phyloP scores from a whole-genome alignment of 176 grass and related monocot species.

The Aegilops umbellulata region DNA sequence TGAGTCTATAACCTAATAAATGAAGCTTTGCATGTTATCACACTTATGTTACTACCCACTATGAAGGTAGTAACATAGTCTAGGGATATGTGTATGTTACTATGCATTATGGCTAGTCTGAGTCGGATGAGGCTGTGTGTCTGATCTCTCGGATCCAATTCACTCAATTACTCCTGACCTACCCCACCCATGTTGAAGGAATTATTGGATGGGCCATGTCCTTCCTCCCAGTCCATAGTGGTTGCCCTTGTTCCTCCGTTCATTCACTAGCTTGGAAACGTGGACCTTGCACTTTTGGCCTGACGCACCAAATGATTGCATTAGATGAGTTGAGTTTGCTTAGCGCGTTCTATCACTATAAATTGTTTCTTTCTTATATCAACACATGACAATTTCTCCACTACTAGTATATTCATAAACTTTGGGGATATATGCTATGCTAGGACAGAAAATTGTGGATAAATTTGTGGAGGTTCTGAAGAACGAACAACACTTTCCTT shows the following conservation, averaged over 20 bases:
- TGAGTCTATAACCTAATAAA: no score
- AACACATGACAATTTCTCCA: background rate
- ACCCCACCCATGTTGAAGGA: conserved; percentile 34
- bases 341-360: background rate
- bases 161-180: conserved; percentile 14
- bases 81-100: no score
- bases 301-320: conserved; percentile 35
- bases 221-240: conserved; percentile 18
- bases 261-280: background rate
- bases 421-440: background rate
- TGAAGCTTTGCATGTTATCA: no score
- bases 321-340: no score
- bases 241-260: conserved; percentile 17
- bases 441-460: background rate
- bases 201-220: conserved; percentile 47
- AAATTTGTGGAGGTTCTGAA: conserved; percentile 3
- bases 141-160: conserved; percentile 8
- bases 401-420: background rate
- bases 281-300: conserved; percentile 28
- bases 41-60: no score
- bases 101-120: no score
- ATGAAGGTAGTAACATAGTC: no score
- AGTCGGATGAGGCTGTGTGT: background rate
- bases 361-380: background rate
- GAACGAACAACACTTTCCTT: background rate